Evolutionary conservation across 1,284 basidiomycete species (phyloP).

Genomic region (Puccinia novopanici): DNA sequence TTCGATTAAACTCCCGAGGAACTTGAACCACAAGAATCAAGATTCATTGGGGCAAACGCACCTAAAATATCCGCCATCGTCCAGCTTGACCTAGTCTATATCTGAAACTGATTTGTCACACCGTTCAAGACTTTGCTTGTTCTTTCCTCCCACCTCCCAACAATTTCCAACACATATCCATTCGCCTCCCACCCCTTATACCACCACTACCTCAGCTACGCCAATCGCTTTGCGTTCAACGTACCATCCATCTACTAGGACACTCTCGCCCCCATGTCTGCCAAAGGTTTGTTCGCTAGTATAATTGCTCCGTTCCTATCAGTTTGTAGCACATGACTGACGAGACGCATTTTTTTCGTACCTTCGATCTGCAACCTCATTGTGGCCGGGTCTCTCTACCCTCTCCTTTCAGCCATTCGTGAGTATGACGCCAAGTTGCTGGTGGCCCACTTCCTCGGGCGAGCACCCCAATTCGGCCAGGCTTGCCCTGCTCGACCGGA

Average conservation of each 20-base stretch:
- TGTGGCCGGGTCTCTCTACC: too few relatives aligned
- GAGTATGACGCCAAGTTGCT: constrained; percentile 48
- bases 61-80: too few relatives aligned
- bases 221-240: too few relatives aligned
- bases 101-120: too few relatives aligned
- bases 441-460: constrained; percentile 34
- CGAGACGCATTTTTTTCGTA: not conserved
- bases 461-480: constrained; percentile 48
- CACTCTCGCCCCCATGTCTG: not conserved
- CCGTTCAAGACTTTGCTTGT: not conserved
- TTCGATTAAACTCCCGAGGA: too few relatives aligned
- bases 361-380: too few relatives aligned
- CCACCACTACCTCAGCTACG: not conserved
- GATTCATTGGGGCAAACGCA: not conserved
- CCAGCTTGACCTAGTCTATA: too few relatives aligned
- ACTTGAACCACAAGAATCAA: not conserved
- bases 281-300: not conserved
- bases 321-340: not conserved
- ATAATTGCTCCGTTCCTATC: too few relatives aligned
- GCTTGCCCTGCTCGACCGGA: constrained; percentile 36
- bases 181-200: not conserved
- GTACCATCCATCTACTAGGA: not conserved
- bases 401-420: constrained; percentile 28
- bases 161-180: not conserved
- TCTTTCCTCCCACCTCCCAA: not conserved